Evolutionary conservation across 129 eudicot species (phyloP).

Genomic region (Ambrosia artemisiifolia): DNA sequence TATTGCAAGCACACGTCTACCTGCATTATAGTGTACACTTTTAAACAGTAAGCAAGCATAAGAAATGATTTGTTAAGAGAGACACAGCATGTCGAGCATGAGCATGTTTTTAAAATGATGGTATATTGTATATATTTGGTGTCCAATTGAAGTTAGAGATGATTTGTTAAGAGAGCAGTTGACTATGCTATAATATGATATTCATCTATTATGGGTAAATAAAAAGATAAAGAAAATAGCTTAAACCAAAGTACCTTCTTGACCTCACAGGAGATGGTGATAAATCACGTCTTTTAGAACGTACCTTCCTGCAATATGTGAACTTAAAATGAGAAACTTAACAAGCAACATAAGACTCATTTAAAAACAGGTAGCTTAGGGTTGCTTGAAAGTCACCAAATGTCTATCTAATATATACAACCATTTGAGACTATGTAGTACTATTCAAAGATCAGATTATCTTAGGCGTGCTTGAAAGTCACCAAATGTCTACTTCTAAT

Average conservation of each 20-base stretch:
- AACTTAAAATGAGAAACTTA: constrained; percentile 21
- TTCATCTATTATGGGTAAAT: not conserved
- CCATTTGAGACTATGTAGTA: not conserved
- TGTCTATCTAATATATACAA: not conserved
- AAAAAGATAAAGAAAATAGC: constrained; percentile 10
- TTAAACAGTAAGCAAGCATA: not conserved
- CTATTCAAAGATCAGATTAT: not conserved
- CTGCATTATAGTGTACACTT: not conserved
- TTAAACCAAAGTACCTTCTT: constrained; percentile 60
- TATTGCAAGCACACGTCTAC: constrained; percentile 11
- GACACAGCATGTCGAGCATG: not conserved
- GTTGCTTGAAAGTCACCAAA: not conserved
- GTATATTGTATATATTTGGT: too few species aligned
- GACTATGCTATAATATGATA: constrained; percentile 6
- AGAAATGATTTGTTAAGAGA: too few species aligned
- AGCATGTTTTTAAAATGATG: constrained; percentile 6
- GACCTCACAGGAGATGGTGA: constrained; percentile 88
- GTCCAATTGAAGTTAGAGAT: constrained; percentile 4
- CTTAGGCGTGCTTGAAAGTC: too few species aligned
- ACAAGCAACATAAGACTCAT: not conserved
- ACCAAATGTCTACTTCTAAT: too few species aligned
- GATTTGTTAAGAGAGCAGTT: constrained; percentile 11
- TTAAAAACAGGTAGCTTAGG: not conserved
- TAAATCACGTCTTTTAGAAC: constrained; percentile 46
- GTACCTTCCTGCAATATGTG: constrained; percentile 55